Percentiles rank a stretch among this genome's conserved stretches.
phyloP scores from a whole-genome alignment of 768 basidiomycete genomes.

The Pleurotus eryngii region DNA sequence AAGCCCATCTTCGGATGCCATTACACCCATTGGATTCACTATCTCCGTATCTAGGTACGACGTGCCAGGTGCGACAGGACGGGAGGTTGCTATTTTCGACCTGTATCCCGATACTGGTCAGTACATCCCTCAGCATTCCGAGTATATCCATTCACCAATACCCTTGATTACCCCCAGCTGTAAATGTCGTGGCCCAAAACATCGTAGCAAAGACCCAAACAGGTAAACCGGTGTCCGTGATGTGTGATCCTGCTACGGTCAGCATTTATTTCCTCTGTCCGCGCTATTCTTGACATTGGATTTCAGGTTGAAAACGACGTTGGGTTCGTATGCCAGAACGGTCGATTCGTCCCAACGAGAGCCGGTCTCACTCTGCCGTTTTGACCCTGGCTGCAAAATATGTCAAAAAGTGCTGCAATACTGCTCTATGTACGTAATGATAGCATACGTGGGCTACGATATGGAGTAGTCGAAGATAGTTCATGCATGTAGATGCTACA shows the following conservation, averaged over 20 bases:
- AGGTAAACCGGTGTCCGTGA: conserved; percentile 38
- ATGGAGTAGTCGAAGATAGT: no score
- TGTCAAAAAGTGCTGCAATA: no score
- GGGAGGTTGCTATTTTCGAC: conserved; percentile 57
- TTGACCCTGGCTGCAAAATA: background rate
- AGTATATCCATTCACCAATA: background rate
- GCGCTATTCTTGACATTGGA: background rate
- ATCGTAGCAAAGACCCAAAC: conserved; percentile 46
- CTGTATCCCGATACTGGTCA: conserved; percentile 53
- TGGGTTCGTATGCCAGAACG: conserved; percentile 49
- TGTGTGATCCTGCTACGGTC: conserved; percentile 54
- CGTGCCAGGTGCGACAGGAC: conserved; percentile 52
- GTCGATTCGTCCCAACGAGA: conserved; percentile 37
- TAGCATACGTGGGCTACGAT: no score
- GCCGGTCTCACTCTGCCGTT: conserved; percentile 19
- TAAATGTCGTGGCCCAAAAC: conserved; percentile 46
- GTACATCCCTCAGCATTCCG: conserved; percentile 6
- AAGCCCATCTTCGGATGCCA: background rate
- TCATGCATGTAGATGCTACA: no score
- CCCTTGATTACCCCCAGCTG: conserved; percentile 26
- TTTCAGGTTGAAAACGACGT: conserved; percentile 41
- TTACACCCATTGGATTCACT: background rate
- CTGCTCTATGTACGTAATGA: no score
- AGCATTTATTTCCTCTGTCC: conserved; percentile 10
- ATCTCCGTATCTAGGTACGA: conserved; percentile 29